Conservation (phyloP, 441 rosid genomes). For the Hura crepitans region DNA sequence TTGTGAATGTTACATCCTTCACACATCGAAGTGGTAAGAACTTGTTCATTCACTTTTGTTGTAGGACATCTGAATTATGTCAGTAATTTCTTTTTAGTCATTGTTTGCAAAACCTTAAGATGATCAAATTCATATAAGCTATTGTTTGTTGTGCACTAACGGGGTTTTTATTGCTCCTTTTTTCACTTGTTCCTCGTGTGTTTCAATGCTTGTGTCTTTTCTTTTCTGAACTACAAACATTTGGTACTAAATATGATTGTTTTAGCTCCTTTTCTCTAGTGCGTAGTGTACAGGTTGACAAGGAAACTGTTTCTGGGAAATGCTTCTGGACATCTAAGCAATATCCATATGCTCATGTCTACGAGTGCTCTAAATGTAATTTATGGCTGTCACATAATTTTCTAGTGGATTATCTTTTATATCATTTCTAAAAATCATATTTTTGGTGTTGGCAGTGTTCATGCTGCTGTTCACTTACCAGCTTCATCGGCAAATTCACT, state of each 20-base stretch:
- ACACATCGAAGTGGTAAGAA: constrained; percentile 70
- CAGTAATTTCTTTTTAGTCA: constrained; percentile 1
- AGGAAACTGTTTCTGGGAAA: constrained; percentile 55
- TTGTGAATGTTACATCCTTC: constrained; percentile 89
- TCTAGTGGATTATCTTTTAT: constrained; percentile 13
- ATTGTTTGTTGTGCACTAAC: not conserved
- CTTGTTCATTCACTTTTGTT: constrained; percentile 10
- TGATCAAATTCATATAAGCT: not conserved
- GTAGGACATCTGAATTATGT: constrained; percentile 2
- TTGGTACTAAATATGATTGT: constrained; percentile 9
- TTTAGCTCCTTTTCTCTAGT: constrained; percentile 37
- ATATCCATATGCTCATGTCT: constrained; percentile 62
- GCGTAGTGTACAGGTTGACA: constrained; percentile 42
- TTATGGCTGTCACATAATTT: not conserved
- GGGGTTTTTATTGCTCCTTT: not conserved
- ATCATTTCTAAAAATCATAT: constrained; percentile 22
- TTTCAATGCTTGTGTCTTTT: not conserved
- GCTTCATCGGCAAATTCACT: constrained; percentile 56
- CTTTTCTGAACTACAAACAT: not conserved
- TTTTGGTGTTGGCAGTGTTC: constrained; percentile 50
- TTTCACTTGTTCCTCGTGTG: not conserved
- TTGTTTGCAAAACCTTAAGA: not conserved
- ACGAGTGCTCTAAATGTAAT: constrained; percentile 84
- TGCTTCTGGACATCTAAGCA: constrained; percentile 40
- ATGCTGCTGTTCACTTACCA: constrained; percentile 70